A percentile compares a stretch with the other conserved stretches of the same genome.
phyloP scores from a whole-genome alignment of 2,329 filamentous ascomycete genomes.

The Trichothecium sympodiale region DNA sequence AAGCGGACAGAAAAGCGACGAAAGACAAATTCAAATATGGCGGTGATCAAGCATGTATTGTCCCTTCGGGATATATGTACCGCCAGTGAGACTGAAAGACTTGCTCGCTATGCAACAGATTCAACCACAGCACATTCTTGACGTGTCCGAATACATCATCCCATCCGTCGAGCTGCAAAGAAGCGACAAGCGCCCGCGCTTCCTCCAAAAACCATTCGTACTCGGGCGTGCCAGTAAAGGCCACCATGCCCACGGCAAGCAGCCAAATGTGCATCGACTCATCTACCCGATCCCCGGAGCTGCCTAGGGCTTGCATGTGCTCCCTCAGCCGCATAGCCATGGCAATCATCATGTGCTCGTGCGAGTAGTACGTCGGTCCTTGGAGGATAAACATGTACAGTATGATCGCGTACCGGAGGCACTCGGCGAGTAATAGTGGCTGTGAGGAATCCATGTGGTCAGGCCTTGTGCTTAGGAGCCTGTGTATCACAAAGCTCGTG shows the following conservation, averaged over 20 bases:
- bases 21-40: no score
- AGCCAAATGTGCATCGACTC: constrained; percentile 23
- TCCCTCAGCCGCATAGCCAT: constrained; percentile 20
- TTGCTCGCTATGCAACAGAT: constrained; percentile 8
- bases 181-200: constrained; percentile 6
- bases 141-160: constrained; percentile 8
- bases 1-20: no score
- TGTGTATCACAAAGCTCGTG: constrained; percentile 41
- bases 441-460: background rate
- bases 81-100: constrained; percentile 16
- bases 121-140: constrained; percentile 18
- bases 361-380: constrained; percentile 45
- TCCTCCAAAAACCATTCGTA: constrained; percentile 17
- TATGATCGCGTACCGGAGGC: constrained; percentile 31
- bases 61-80: no score
- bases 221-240: constrained; percentile 16
- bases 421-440: constrained; percentile 21
- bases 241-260: constrained; percentile 27
- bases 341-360: constrained; percentile 25
- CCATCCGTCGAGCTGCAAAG: constrained; percentile 4
- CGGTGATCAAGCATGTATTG: no score
- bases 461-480: constrained; percentile 23
- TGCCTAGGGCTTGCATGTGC: constrained; percentile 14
- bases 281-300: constrained; percentile 13
- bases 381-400: constrained; percentile 44